Evolutionary conservation across 495 filamentous ascomycete genomes (phyloP), one percentile per base, ranked within the genome.

Genomic region (Astrothelium subdiscretum): DNA sequence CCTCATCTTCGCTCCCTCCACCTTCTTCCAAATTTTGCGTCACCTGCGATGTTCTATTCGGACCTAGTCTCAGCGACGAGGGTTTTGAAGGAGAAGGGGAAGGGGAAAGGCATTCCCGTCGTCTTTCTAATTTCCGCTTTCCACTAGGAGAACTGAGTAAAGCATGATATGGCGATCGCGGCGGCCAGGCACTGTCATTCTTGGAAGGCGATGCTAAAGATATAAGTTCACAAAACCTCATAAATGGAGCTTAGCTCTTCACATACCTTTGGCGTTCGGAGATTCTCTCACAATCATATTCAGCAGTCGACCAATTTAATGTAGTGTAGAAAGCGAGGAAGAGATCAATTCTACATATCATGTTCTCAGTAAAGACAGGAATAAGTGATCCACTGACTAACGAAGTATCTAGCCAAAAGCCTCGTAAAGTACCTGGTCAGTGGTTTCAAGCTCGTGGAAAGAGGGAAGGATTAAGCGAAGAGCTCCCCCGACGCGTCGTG

Each of bases 1-100:
- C 92, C 69, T 97, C 94, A 67, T 98, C 94, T 31, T 97, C 91
- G 0, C 90, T 87, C 6, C 83, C 85, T 1, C 86, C 83, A 1
- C 81, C 79, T 27, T 80, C 72, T 1, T 64, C 70, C 18, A 69
- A 70, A 38, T 72, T 70, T 11, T 63, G 77, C 13, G 71, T 76
- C 4, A 78, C 74, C 48, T 8, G 24, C 5, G 20, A 10, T 3
- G 1, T 10, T 11, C 20, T 8, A 29, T 29, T 8, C 22, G 58
- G 48, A 29, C 29, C 29, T 59, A 22, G 68, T 70, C 15, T 78
- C 66, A 43, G 74, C 60, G 61, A 24, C 59, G 62, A 63, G 18
- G 10, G 32, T 57, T 62, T 64, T 51, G 29, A 52, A 24, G 83
- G 82, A 0, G 83, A 81, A 10, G 83, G 81, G 18, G 87, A 85